Conservation (phyloP, 768 basidiomycete genomes). For the Amanita rimosa region DNA sequence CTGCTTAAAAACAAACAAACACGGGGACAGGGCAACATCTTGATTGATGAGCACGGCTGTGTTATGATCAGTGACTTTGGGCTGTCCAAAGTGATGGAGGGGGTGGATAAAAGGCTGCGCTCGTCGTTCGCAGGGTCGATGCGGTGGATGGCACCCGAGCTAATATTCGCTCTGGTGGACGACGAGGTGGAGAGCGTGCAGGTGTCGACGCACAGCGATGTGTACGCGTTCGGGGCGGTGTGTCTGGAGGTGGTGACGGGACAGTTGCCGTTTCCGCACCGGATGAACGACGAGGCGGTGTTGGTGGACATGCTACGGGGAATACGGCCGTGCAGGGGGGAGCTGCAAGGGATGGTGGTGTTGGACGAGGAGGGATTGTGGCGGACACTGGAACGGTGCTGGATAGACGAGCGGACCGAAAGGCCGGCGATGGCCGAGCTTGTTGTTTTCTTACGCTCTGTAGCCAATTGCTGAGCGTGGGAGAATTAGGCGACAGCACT, state of each 20-base stretch:
- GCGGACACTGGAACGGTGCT: slow-evolving; percentile 33
- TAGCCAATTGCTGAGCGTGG: neutral
- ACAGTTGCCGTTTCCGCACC: slow-evolving; percentile 37
- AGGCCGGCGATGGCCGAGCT: slow-evolving; percentile 35
- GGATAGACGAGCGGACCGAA: slow-evolving; percentile 23
- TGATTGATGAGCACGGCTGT: slow-evolving; percentile 38
- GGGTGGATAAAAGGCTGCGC: slow-evolving; percentile 26
- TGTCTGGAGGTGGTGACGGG: slow-evolving; percentile 42
- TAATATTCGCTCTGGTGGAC: slow-evolving; percentile 37
- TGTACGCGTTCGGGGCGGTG: slow-evolving; percentile 50
- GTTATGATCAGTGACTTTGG: slow-evolving; percentile 57
- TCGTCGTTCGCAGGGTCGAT: slow-evolving; percentile 39
- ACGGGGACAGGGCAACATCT: slow-evolving; percentile 40
- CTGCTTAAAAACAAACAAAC: neutral
- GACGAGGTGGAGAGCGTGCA: slow-evolving; percentile 31
- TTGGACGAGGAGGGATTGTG: slow-evolving; percentile 28
- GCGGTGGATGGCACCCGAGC: slow-evolving; percentile 50
- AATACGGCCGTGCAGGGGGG: slow-evolving; percentile 30
- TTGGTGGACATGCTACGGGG: slow-evolving; percentile 44
- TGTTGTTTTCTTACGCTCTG: slow-evolving; percentile 12
- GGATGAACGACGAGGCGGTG: slow-evolving; percentile 45
- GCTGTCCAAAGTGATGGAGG: slow-evolving; percentile 45
- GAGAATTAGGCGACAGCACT: neutral
- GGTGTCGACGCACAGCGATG: slow-evolving; percentile 42
- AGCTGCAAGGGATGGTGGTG: slow-evolving; percentile 16